These are phyloP conservation scores for Cercospora sojina DNA, from an alignment of 2,329 filamentous ascomycete species.

Conservation along the genomic window DNA sequence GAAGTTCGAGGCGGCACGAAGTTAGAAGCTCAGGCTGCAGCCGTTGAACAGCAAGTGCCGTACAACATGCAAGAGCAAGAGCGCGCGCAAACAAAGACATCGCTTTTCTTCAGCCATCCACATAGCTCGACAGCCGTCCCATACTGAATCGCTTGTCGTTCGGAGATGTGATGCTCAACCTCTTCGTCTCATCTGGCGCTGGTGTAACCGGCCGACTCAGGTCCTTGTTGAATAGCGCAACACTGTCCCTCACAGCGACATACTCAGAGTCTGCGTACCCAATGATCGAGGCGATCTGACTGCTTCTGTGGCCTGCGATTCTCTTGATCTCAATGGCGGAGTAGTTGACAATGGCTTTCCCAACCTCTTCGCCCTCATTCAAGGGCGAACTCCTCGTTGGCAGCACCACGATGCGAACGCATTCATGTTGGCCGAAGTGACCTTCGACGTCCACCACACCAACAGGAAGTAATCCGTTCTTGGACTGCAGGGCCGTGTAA, in stretches of 20 bases:
- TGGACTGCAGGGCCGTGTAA: slow-evolving; percentile 72
- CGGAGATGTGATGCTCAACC: slow-evolving; percentile 14
- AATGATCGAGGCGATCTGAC: slow-evolving; percentile 73
- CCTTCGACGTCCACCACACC: slow-evolving; percentile 91
- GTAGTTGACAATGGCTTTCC: slow-evolving; percentile 89
- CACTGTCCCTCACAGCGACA: slow-evolving; percentile 82
- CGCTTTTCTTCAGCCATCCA: slow-evolving; percentile 26
- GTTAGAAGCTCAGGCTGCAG: background rate
- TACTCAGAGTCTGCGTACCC: slow-evolving; percentile 96
- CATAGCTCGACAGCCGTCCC: slow-evolving; percentile 33
- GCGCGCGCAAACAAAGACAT: background rate
- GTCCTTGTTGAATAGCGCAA: slow-evolving; percentile 64
- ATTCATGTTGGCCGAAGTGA: slow-evolving; percentile 86
- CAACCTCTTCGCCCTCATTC: slow-evolving; percentile 63
- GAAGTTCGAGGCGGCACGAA: background rate
- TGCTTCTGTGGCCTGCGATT: slow-evolving; percentile 81
- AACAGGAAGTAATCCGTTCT: slow-evolving; percentile 83
- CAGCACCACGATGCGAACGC: slow-evolving; percentile 81
- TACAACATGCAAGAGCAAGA: slow-evolving; percentile 4
- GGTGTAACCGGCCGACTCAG: slow-evolving; percentile 36
- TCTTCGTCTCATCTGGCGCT: slow-evolving; percentile 25
- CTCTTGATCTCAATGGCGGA: slow-evolving; percentile 76
- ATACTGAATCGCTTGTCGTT: slow-evolving; percentile 28
- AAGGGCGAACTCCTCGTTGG: slow-evolving; percentile 52
- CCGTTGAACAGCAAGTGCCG: background rate